A percentile compares a stretch with the other conserved stretches of the same genome.
phyloP scores from a whole-genome alignment of 345 rosid species.

The Populus euphratica region DNA sequence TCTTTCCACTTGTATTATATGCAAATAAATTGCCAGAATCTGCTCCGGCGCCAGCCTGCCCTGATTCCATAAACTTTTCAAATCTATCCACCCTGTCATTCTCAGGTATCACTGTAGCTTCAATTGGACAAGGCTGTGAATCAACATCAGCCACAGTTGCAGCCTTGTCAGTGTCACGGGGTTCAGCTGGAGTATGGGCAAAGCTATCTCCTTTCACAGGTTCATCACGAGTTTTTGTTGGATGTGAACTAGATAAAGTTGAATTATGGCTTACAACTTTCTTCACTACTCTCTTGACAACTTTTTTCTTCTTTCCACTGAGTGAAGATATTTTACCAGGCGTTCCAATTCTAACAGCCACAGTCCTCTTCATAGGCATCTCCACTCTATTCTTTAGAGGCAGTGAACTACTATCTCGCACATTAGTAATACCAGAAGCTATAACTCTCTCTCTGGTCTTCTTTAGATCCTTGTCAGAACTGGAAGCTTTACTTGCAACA shows the following conservation, averaged over 20 bases:
- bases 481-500: conserved; percentile 22
- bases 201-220: conserved; percentile 19
- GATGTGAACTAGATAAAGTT: conserved; percentile 21
- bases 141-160: conserved; percentile 21
- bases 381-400: conserved; percentile 22
- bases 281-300: conserved; percentile 42
- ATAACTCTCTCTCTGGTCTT: conserved; percentile 30
- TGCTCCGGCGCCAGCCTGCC: conserved; percentile 21
- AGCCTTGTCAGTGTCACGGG: conserved; percentile 21
- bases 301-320: conserved; percentile 52
- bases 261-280: conserved; percentile 23
- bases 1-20: conserved; percentile 29
- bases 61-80: conserved; percentile 20
- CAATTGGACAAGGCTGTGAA: conserved; percentile 28
- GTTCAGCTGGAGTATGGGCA: conserved; percentile 13
- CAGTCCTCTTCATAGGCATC: conserved; percentile 20
- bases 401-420: conserved; percentile 17
- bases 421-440: conserved; percentile 20
- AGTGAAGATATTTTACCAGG: conserved; percentile 27
- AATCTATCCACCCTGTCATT: conserved; percentile 26
- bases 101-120: conserved; percentile 18
- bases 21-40: conserved; percentile 14
- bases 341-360: conserved; percentile 34
- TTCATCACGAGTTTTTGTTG: conserved; percentile 16
- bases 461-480: conserved; percentile 32